Evolutionary conservation across 2,329 filamentous ascomycete species (phyloP).

Genomic region (Trichoderma asperellum): DNA sequence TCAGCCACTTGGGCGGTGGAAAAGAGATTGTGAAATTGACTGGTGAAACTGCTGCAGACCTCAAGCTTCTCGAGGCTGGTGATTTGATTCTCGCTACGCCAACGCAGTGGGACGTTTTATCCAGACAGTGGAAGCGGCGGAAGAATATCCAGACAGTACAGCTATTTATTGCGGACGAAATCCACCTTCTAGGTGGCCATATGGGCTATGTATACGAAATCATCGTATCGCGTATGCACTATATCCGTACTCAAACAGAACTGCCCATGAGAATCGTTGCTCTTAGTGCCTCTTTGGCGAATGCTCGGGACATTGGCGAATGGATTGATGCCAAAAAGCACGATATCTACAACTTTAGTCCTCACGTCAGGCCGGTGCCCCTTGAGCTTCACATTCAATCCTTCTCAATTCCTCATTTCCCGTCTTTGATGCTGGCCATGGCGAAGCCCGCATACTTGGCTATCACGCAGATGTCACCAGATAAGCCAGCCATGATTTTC

Average conservation of each 20-base stretch:
- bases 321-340: slow-evolving; percentile 99
- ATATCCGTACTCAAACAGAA: slow-evolving; percentile 87
- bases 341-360: slow-evolving; percentile 98
- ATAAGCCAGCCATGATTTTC: slow-evolving; percentile 90
- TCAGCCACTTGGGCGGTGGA: slow-evolving; percentile 73
- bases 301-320: slow-evolving; percentile 91
- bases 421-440: slow-evolving; percentile 98
- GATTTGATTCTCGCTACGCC: slow-evolving; percentile 93
- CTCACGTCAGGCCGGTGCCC: slow-evolving; percentile 83
- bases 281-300: slow-evolving; percentile 87
- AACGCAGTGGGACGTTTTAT: slow-evolving; percentile 92
- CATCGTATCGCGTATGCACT: slow-evolving; percentile 96
- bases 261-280: slow-evolving; percentile 85
- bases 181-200: slow-evolving; percentile 88
- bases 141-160: slow-evolving; percentile 93
- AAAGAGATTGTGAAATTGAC: slow-evolving; percentile 92
- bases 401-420: slow-evolving; percentile 94
- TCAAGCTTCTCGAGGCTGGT: slow-evolving; percentile 83
- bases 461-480: slow-evolving; percentile 82
- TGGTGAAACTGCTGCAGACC: slow-evolving; percentile 86
- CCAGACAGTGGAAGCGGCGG: slow-evolving; percentile 92
- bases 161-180: slow-evolving; percentile 91
- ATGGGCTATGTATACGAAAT: slow-evolving; percentile 92
- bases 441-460: slow-evolving; percentile 90
- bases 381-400: slow-evolving; percentile 94